A percentile compares a stretch with the other conserved stretches of the same genome.
phyloP scores from a whole-genome alignment of 306 rosid species.

The Amphicarpaea edgeworthii region DNA sequence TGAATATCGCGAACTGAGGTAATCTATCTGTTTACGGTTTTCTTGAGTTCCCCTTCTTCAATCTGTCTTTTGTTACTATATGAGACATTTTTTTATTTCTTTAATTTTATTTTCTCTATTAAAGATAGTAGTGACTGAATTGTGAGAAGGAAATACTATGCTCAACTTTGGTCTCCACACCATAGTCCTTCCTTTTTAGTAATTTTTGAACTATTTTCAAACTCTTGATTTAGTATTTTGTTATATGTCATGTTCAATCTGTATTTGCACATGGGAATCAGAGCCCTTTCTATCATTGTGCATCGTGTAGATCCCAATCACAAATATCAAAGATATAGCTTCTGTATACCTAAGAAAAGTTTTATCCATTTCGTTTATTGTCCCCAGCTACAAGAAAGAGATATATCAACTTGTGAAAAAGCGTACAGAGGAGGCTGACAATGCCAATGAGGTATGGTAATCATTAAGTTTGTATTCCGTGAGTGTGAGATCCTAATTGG shows the following conservation, averaged over 20 bases:
- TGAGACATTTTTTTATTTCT: conserved; percentile 12
- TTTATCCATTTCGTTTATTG: conserved; percentile 35
- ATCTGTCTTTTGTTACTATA: conserved; percentile 9
- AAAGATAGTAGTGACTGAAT: conserved; percentile 19
- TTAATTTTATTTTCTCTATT: background rate
- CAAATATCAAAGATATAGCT: conserved; percentile 22
- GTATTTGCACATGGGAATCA: conserved; percentile 20
- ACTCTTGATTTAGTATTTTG: background rate
- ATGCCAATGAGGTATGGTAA: conserved; percentile 69
- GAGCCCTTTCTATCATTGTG: background rate
- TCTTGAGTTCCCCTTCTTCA: conserved; percentile 20
- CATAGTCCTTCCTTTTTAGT: conserved; percentile 8
- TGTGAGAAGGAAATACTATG: conserved; percentile 7
- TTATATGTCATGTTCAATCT: conserved; percentile 13
- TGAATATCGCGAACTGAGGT: conserved; percentile 76
- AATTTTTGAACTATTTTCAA: conserved; percentile 21
- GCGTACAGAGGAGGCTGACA: conserved; percentile 78
- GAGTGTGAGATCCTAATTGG: conserved; percentile 8
- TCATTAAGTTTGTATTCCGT: conserved; percentile 35
- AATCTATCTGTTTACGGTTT: conserved; percentile 27
- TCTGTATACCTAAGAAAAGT: conserved; percentile 24
- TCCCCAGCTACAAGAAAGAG: conserved; percentile 78
- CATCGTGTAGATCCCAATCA: conserved; percentile 27
- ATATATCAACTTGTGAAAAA: conserved; percentile 78
- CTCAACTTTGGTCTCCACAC: background rate